Evolutionary conservation across 176 grass and related monocot genomes (phyloP).

Genomic region (Oryza brachyantha): DNA sequence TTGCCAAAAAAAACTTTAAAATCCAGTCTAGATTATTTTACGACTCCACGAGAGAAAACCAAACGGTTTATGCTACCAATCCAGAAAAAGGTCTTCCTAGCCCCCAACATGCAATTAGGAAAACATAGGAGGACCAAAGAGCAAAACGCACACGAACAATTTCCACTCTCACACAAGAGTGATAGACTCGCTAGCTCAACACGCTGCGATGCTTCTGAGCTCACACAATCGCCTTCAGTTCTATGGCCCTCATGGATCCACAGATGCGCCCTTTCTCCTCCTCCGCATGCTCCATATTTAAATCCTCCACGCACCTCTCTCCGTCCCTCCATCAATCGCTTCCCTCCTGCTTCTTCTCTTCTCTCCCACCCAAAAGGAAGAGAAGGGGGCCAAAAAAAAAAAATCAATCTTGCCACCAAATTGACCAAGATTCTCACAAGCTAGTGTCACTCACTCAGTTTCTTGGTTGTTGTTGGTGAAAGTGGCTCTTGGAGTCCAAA

Average conservation of each 20-base stretch:
- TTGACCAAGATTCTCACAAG: constrained; percentile 4
- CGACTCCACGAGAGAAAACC: too few relatives aligned
- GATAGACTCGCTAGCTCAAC: not conserved
- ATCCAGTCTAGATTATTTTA: too few relatives aligned
- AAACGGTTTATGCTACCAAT: too few relatives aligned
- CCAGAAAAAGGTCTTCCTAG: too few relatives aligned
- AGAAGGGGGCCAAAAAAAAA: too few relatives aligned
- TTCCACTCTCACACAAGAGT: not conserved
- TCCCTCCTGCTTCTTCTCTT: constrained; percentile 1
- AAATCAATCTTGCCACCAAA: constrained; percentile 12
- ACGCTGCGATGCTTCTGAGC: not conserved
- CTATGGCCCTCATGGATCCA: constrained; percentile 39
- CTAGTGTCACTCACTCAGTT: not conserved
- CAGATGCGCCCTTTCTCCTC: constrained; percentile 28
- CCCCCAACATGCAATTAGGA: too few relatives aligned
- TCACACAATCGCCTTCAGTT: not conserved
- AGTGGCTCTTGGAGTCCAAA: not conserved
- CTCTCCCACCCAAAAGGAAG: not conserved
- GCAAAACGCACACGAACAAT: not conserved
- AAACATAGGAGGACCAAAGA: not conserved
- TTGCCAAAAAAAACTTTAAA: too few relatives aligned
- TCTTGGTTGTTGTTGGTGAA: not conserved
- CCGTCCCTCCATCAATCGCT: constrained; percentile 1
- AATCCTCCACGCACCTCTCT: constrained; percentile 24
- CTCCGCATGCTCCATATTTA: constrained; percentile 39